These are phyloP conservation scores for Ceratocystis variospora DNA, from an alignment of 2,329 filamentous ascomycete genomes.

Conservation along the genomic window DNA sequence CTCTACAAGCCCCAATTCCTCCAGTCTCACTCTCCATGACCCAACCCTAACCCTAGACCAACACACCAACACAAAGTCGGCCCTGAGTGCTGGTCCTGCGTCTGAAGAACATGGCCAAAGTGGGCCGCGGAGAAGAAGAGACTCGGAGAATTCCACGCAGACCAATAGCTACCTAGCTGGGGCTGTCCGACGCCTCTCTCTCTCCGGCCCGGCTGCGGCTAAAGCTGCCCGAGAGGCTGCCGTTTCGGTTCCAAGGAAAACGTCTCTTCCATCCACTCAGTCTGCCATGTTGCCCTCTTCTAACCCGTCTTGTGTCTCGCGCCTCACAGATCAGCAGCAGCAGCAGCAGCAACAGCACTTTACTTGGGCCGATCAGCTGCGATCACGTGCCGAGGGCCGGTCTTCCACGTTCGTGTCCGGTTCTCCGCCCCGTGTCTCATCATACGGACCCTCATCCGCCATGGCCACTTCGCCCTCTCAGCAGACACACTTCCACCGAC, in stretches of 20 bases:
- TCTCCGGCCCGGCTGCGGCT: constrained; percentile 12
- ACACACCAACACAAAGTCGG: constrained; percentile 11
- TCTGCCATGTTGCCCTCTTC: background rate
- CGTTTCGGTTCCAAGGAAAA: background rate
- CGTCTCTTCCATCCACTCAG: constrained; percentile 1
- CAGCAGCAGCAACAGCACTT: constrained; percentile 61
- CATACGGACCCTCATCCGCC: background rate
- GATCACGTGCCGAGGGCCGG: constrained; percentile 55
- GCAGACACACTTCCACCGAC: constrained; percentile 2
- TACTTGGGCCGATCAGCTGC: constrained; percentile 94
- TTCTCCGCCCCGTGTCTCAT: constrained; percentile 9
- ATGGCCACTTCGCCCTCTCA: background rate
- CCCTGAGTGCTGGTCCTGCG: constrained; percentile 8
- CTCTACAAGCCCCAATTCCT: background rate
- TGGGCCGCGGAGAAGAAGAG: background rate
- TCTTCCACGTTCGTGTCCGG: constrained; percentile 14
- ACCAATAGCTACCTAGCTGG: constrained; percentile 13
- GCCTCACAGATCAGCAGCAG: constrained; percentile 39
- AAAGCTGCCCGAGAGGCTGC: constrained; percentile 3
- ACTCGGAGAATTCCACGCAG: background rate
- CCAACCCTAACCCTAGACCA: background rate
- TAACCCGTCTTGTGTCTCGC: constrained; percentile 10
- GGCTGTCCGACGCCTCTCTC: constrained; percentile 16
- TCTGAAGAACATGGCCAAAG: background rate
- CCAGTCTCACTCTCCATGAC: background rate